These are phyloP conservation scores for Aureobasidium namibiae DNA, from an alignment of 2,329 filamentous ascomycete genomes.

Conservation along the genomic window DNA sequence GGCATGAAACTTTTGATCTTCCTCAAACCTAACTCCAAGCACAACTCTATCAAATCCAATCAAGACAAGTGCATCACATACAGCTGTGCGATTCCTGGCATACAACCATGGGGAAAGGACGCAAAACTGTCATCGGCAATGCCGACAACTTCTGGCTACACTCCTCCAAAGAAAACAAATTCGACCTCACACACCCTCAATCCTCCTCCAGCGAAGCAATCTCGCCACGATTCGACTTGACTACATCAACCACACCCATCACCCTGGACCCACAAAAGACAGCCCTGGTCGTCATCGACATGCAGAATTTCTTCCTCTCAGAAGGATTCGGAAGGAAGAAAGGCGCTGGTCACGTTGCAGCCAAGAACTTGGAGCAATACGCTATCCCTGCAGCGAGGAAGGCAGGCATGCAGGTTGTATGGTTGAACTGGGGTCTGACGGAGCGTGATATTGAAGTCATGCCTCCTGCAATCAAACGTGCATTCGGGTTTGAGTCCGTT, in stretches of 20 bases:
- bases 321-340: constrained; percentile 23
- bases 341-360: constrained; percentile 35
- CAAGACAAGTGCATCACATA: neutral
- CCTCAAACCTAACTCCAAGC: neutral
- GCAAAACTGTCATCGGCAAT: constrained; percentile 35
- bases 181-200: constrained; percentile 38
- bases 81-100: neutral
- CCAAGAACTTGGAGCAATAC: constrained; percentile 34
- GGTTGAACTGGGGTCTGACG: constrained; percentile 35
- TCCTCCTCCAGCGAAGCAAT: constrained; percentile 21
- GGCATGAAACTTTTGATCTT: neutral
- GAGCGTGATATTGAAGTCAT: constrained; percentile 31
- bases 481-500: constrained; percentile 37
- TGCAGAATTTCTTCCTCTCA: constrained; percentile 37
- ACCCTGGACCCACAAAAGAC: constrained; percentile 29
- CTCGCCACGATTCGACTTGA: constrained; percentile 17
- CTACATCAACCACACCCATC: constrained; percentile 23
- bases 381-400: constrained; percentile 39
- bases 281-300: constrained; percentile 34
- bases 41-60: neutral
- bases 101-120: constrained; percentile 14
- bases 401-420: constrained; percentile 33
- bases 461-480: constrained; percentile 34
- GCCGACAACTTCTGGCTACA: constrained; percentile 38
- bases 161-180: constrained; percentile 31